Conservation (phyloP, 2,329 filamentous ascomycete species). For the Exserohilum rostratum region DNA sequence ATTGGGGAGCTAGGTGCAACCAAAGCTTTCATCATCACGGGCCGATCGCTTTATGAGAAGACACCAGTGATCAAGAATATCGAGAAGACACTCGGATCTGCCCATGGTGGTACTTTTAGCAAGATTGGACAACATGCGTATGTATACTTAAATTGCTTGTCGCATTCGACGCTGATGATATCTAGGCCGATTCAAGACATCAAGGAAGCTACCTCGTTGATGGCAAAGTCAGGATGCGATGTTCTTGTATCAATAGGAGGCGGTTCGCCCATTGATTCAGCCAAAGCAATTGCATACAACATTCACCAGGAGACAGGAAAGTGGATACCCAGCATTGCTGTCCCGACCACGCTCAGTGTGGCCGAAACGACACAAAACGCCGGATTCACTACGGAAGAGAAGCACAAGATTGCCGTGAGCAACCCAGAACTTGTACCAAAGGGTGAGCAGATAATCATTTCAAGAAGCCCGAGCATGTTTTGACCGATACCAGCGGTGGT, state of each 20-base stretch:
- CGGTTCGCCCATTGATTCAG: constrained; percentile 60
- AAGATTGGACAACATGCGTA: constrained; percentile 63
- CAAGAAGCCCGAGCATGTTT: not conserved
- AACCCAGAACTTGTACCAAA: constrained; percentile 53
- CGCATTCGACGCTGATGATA: constrained; percentile 11
- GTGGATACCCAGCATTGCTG: constrained; percentile 47
- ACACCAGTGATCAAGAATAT: constrained; percentile 61
- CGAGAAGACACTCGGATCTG: constrained; percentile 54
- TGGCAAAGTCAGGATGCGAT: constrained; percentile 46
- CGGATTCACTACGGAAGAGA: constrained; percentile 59
- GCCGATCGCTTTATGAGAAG: constrained; percentile 60
- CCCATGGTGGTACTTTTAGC: constrained; percentile 61
- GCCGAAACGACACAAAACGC: constrained; percentile 61
- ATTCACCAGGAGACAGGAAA: constrained; percentile 47
- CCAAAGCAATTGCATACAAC: constrained; percentile 49
- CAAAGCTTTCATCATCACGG: constrained; percentile 64
- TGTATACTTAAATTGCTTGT: constrained; percentile 27
- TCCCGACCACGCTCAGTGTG: constrained; percentile 53
- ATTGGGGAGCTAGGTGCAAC: constrained; percentile 45
- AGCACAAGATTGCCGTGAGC: constrained; percentile 58
- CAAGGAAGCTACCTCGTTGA: constrained; percentile 41
- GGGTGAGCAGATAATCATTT: constrained; percentile 20
- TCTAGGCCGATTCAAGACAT: constrained; percentile 45
- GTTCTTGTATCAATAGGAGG: constrained; percentile 50
- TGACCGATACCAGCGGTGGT: constrained; percentile 52